A percentile compares a stretch with the other conserved stretches of the same genome.
These are phyloP conservation scores for Xerocomus amazonicus DNA, from an alignment of 1,284 basidiomycete genomes.

Conservation along the genomic window DNA sequence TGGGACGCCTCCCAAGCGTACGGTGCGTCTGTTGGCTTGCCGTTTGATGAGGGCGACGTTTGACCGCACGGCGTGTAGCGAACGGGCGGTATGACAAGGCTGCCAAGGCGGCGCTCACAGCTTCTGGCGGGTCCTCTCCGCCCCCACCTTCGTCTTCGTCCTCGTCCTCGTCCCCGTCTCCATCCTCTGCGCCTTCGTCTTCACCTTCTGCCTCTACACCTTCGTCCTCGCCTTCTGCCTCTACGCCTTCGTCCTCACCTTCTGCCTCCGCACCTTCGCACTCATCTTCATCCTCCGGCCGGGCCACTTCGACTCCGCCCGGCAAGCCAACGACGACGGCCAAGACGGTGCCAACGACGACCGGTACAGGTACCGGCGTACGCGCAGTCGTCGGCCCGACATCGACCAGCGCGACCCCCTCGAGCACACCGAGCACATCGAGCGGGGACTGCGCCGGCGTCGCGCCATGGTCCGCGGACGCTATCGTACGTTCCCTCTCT, in stretches of 20 bases:
- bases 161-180: neutral
- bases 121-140: neutral
- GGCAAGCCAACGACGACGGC: neutral
- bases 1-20: conserved; percentile 64
- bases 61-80: conserved; percentile 32
- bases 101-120: conserved; percentile 49
- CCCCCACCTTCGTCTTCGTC: neutral
- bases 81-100: conserved; percentile 51
- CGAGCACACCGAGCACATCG: conserved; percentile 19
- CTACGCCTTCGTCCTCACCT: no score
- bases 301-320: neutral
- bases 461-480: conserved; percentile 41
- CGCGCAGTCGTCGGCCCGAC: no score
- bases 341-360: neutral
- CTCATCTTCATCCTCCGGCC: no score
- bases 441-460: conserved; percentile 45
- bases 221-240: no score
- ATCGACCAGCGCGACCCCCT: neutral
- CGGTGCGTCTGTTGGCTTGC: conserved; percentile 31
- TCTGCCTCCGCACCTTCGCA: no score
- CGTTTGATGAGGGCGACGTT: neutral
- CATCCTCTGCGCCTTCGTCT: no score
- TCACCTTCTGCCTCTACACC: no score
- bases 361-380: neutral
- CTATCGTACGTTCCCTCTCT: conserved; percentile 39